Percentiles rank a stretch among this genome's conserved stretches.
Conservation (phyloP, 1,284 basidiomycete species). For the Ganoderma sinense region DNA sequence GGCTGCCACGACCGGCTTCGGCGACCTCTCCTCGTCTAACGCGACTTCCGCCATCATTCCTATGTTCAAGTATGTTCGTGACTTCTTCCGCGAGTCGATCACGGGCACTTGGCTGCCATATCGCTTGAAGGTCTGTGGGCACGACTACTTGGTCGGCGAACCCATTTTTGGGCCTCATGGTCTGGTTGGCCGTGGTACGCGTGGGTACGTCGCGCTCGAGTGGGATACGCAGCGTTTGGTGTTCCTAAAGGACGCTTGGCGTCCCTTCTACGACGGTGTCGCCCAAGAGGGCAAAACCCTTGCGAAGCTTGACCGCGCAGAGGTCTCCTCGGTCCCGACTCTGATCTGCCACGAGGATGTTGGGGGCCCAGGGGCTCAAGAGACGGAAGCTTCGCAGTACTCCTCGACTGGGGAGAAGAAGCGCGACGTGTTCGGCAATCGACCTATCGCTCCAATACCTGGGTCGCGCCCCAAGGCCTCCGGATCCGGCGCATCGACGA, state of each 20-base stretch:
- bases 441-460: neutral
- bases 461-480: neutral
- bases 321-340: neutral
- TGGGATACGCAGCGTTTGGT: constrained; percentile 9
- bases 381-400: neutral
- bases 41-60: neutral
- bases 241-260: constrained; percentile 16
- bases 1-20: neutral
- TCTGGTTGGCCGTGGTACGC: constrained; percentile 9
- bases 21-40: neutral
- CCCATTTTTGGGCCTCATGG: neutral
- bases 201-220: constrained; percentile 7
- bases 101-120: constrained; percentile 5
- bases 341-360: neutral
- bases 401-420: neutral
- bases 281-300: neutral
- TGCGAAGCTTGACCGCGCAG: neutral
- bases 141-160: neutral
- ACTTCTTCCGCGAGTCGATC: constrained; percentile 15
- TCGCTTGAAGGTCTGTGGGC: constrained; percentile 5
- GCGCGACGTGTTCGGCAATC: neutral
- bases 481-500: neutral
- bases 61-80: constrained; percentile 18
- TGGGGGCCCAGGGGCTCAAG: neutral
- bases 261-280: neutral